Conservation (phyloP, 2,329 filamentous ascomycete genomes). For the Penicillium sp. region DNA sequence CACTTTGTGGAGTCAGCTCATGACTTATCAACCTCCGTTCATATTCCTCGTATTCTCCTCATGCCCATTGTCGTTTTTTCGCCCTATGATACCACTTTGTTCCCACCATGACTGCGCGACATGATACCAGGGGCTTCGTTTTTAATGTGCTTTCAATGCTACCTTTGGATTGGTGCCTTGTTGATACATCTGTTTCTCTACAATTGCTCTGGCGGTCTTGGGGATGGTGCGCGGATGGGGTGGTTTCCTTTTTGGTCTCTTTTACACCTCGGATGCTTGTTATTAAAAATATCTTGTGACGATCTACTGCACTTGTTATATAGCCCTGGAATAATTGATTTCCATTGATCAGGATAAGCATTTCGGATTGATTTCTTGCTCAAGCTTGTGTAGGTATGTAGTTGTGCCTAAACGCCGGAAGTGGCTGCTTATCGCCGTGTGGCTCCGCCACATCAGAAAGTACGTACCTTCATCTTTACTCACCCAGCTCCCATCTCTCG, state of each 20-base stretch:
- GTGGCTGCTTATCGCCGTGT: constrained; percentile 14
- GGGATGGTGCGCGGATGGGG: constrained; percentile 17
- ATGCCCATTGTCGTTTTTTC: not conserved
- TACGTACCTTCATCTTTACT: not conserved
- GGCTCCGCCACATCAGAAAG: not conserved
- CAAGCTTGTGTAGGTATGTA: not conserved
- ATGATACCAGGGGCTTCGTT: constrained; percentile 32
- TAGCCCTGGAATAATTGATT: constrained; percentile 15
- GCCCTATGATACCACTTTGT: constrained; percentile 42
- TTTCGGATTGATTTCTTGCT: not conserved
- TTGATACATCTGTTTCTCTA: constrained; percentile 22
- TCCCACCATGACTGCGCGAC: constrained; percentile 33
- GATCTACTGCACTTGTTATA: constrained; percentile 10
- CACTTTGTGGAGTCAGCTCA: constrained; percentile 13
- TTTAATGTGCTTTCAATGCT: constrained; percentile 19
- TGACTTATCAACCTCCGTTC: constrained; percentile 5
- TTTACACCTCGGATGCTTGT: not conserved
- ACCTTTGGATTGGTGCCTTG: constrained; percentile 12
- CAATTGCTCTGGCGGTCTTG: constrained; percentile 17
- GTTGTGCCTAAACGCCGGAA: constrained; percentile 8
- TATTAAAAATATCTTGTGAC: constrained; percentile 5
- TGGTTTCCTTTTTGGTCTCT: constrained; percentile 1
- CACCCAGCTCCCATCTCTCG: not conserved
- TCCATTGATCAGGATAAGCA: constrained; percentile 9
- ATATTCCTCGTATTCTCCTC: not conserved